These are phyloP conservation scores for Penicillium coprophilum DNA, from an alignment of 495 filamentous ascomycete species.

Conservation along the genomic window DNA sequence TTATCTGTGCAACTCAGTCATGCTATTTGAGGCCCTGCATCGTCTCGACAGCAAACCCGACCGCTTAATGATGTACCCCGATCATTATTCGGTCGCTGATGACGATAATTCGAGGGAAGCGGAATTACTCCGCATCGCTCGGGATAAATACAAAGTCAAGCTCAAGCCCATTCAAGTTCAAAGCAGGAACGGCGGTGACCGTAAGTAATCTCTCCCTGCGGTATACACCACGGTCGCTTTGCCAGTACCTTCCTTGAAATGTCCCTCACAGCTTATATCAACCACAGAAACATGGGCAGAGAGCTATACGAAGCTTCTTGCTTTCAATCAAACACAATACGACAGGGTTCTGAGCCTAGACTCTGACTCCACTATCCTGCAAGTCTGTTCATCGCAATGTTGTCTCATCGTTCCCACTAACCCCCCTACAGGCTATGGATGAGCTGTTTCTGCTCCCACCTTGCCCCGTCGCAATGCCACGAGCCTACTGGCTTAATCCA, in stretches of 20 bases:
- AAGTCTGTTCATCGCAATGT: conserved; percentile 13
- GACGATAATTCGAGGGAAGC: conserved; percentile 37
- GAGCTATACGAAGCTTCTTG: conserved; percentile 61
- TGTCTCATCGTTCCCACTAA: background rate
- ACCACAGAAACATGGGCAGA: conserved; percentile 48
- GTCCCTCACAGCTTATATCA: conserved; percentile 11
- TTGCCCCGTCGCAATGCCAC: conserved; percentile 52
- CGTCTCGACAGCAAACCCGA: conserved; percentile 57
- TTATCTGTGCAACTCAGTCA: conserved; percentile 67
- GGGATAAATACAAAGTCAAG: conserved; percentile 56
- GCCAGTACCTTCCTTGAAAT: conserved; percentile 33
- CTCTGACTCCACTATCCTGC: conserved; percentile 57
- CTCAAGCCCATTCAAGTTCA: conserved; percentile 54
- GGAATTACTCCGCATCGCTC: conserved; percentile 53
- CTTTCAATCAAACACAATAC: conserved; percentile 64
- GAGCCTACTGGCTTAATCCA: conserved; percentile 60
- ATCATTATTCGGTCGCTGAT: conserved; percentile 31
- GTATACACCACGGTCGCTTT: no score
- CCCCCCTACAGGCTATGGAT: conserved; percentile 48
- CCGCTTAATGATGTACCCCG: conserved; percentile 59
- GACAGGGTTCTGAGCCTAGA: conserved; percentile 59
- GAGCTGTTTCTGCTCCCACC: conserved; percentile 61
- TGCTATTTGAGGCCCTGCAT: conserved; percentile 60
- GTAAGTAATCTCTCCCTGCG: no score
- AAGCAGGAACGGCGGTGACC: conserved; percentile 27